Conservation (phyloP, 345 rosid species). For the Aquilaria malaccensis region DNA sequence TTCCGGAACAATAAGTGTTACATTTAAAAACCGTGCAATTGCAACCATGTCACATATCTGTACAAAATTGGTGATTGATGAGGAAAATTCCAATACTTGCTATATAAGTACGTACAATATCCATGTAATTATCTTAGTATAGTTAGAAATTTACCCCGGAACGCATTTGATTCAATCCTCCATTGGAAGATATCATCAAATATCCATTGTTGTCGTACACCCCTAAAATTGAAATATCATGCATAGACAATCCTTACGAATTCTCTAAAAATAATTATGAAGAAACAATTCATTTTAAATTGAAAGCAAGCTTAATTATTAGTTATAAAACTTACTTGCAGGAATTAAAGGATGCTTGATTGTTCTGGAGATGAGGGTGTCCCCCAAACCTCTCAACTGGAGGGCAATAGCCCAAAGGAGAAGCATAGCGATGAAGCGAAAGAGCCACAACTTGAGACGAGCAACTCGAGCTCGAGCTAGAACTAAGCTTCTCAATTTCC, state of each 20-base stretch:
- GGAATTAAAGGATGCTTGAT: slow-evolving; percentile 3
- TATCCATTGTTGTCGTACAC: slow-evolving; percentile 25
- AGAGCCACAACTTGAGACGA: slow-evolving; percentile 1
- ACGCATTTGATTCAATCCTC: slow-evolving; percentile 35
- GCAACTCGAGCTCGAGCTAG: slow-evolving; percentile 5
- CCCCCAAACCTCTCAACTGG: slow-evolving; percentile 6
- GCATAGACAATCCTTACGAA: background rate
- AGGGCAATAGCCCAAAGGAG: slow-evolving; percentile 11
- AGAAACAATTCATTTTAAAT: no score
- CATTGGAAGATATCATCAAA: slow-evolving; percentile 27
- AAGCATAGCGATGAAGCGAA: slow-evolving; percentile 2
- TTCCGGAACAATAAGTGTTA: slow-evolving; percentile 29
- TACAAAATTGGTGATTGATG: background rate
- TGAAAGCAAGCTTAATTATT: no score
- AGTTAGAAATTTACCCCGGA: slow-evolving; percentile 21
- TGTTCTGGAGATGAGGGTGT: background rate
- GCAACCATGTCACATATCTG: slow-evolving; percentile 35
- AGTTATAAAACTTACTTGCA: background rate
- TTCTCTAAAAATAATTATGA: background rate
- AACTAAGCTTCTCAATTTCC: slow-evolving; percentile 3
- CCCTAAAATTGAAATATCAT: slow-evolving; percentile 12
- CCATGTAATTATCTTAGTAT: background rate
- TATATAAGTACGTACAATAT: background rate
- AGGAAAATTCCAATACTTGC: background rate
- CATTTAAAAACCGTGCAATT: slow-evolving; percentile 25